Conservation (phyloP, 1,284 basidiomycete genomes). For the Cutaneotrichosporon sp. region DNA sequence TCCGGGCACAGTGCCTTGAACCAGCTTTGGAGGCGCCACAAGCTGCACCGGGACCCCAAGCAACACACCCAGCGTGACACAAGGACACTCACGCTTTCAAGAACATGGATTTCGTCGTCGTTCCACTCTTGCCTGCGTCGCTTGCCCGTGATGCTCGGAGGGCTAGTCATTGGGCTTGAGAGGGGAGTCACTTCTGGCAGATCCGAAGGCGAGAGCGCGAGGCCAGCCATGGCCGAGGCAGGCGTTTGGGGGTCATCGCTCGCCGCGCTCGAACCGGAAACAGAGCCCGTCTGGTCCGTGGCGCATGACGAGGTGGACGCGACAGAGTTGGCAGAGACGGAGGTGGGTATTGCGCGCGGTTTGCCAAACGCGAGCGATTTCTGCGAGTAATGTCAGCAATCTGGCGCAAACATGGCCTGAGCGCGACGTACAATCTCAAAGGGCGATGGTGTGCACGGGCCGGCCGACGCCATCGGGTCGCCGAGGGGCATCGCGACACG, state of each 20-base stretch:
- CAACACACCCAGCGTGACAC: not conserved
- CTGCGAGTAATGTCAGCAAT: not conserved
- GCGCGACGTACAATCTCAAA: slow-evolving; percentile 2
- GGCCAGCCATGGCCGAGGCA: not conserved
- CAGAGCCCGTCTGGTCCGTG: not conserved
- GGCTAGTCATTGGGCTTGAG: not conserved
- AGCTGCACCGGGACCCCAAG: no score
- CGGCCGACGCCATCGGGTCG: not conserved
- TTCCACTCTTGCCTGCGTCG: slow-evolving; percentile 29
- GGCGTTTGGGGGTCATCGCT: slow-evolving; percentile 6
- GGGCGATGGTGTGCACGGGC: slow-evolving; percentile 9
- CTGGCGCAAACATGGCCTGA: not conserved
- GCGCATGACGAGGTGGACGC: not conserved
- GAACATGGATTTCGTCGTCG: slow-evolving; percentile 31
- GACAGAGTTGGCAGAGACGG: not conserved
- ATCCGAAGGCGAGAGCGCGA: not conserved
- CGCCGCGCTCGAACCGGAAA: not conserved
- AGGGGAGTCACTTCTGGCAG: not conserved
- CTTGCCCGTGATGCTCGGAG: slow-evolving; percentile 10
- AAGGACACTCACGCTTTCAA: slow-evolving; percentile 30
- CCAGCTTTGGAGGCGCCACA: no score
- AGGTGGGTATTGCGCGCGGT: not conserved
- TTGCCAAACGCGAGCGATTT: not conserved
- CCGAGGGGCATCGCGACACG: slow-evolving; percentile 3
- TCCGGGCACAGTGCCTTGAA: not conserved